phyloP scores from a whole-genome alignment of 2,329 filamentous ascomycete species.

The Cercospora berteroae region DNA sequence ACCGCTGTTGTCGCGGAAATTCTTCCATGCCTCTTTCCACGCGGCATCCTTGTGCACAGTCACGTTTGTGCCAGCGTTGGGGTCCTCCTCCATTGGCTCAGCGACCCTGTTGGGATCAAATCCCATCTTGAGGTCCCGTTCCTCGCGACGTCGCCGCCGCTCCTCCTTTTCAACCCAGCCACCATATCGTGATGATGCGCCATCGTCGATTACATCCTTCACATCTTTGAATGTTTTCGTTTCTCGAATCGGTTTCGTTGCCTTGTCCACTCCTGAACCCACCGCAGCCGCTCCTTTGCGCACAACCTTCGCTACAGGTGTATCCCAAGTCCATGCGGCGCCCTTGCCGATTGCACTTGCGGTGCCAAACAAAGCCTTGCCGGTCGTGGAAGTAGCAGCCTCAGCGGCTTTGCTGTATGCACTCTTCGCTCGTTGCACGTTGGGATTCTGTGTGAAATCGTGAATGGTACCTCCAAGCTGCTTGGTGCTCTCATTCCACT shows the following conservation, averaged over 20 bases:
- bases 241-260: conserved; percentile 88
- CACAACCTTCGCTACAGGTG: conserved; percentile 84
- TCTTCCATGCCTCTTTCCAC: conserved; percentile 98
- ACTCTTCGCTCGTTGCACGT: conserved; percentile 77
- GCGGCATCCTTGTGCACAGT: conserved; percentile 95
- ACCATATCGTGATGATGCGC: conserved; percentile 91
- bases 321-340: conserved; percentile 97
- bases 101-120: conserved; percentile 40
- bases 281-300: conserved; percentile 82
- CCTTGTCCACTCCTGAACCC: conserved; percentile 84
- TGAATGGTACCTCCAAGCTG: conserved; percentile 84
- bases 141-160: conserved; percentile 73
- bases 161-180: conserved; percentile 98
- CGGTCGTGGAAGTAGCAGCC: conserved; percentile 74
- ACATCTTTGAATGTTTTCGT: conserved; percentile 92
- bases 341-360: conserved; percentile 85
- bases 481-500: conserved; percentile 99
- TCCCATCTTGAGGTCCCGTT: conserved; percentile 59
- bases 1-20: conserved; percentile 87
- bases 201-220: conserved; percentile 94
- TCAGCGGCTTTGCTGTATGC: conserved; percentile 86
- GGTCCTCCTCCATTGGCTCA: conserved; percentile 75
- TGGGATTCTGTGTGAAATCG: conserved; percentile 90
- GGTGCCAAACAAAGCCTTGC: conserved; percentile 78
- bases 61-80: conserved; percentile 89